A percentile compares a stretch with the other conserved stretches of the same genome.
Evolutionary conservation across 805 yeast species (phyloP).

Genomic region (Yarrowia divulgata): DNA sequence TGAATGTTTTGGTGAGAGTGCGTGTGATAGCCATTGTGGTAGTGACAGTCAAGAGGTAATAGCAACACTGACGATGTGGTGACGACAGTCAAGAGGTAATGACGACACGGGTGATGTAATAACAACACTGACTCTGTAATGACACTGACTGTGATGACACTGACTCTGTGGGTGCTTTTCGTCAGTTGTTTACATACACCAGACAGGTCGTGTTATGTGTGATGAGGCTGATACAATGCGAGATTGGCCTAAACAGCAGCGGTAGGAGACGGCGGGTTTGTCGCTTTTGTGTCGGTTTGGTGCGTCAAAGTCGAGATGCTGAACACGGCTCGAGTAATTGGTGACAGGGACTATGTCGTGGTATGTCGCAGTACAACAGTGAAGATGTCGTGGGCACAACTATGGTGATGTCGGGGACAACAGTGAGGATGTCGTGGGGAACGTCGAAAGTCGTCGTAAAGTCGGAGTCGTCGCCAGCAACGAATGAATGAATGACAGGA

Average conservation of each 20-base stretch:
- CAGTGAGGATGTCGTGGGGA: too few relatives aligned
- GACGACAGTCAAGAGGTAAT: not conserved
- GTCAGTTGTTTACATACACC: too few relatives aligned
- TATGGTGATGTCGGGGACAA: too few relatives aligned
- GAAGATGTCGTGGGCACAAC: too few relatives aligned
- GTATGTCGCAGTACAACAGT: too few relatives aligned
- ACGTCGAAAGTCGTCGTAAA: too few relatives aligned
- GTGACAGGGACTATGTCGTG: too few relatives aligned
- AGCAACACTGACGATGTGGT: too few relatives aligned
- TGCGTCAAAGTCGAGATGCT: too few relatives aligned
- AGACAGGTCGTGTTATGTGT: slow-evolving; percentile 14
- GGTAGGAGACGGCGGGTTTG: not conserved
- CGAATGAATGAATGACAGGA: slow-evolving; percentile 21
- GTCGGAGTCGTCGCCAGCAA: slow-evolving; percentile 20
- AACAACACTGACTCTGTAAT: not conserved
- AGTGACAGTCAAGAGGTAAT: not conserved
- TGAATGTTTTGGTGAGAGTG: slow-evolving; percentile 25
- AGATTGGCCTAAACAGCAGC: not conserved
- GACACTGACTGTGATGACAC: too few relatives aligned
- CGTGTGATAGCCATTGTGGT: slow-evolving; percentile 20
- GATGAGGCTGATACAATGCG: slow-evolving; percentile 17
- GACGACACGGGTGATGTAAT: not conserved
- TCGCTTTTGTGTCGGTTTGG: too few relatives aligned
- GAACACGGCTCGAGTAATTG: too few relatives aligned
- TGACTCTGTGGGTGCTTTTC: not conserved